Evolutionary conservation across 441 rosid species (phyloP), one percentile per base, ranked within the genome.

Genomic region (Erysimum cheiri): DNA sequence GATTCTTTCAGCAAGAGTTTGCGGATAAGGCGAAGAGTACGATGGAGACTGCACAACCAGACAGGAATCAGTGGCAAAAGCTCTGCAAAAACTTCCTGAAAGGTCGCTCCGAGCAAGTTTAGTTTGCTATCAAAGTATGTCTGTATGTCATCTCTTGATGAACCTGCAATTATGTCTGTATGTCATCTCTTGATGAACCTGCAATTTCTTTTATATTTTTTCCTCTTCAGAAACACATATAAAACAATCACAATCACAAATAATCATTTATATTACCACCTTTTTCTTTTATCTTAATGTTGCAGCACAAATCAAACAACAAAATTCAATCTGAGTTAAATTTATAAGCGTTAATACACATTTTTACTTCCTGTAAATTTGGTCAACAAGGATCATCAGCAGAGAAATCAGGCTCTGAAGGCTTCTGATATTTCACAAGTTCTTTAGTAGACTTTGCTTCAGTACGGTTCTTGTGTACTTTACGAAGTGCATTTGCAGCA

Each of bases 401-500:
- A 5, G 90, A 83, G 78, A 95, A 95, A 80, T 95, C 99, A 13
- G 98, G 98, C 62, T 95, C 97, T 0, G 93, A 89, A 64, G 98
- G 97, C 76, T 95, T 92, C 80, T 85, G 93, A 26, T 88, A 80
- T 70, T 82, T 89, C 83, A 90, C 90, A 72, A 95, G 61, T 55
- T 92, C 96, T 74, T 82, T 72, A 7, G 97, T 90, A 53, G 81
- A 84, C 35, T 59, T 60, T 8, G 60, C 72, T 19, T 91, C 93
- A 24, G 43, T 22, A 43, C 96, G 83, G 67, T 88, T 96, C 56
- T 90, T 75, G 47, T 91, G 97, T 74, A 93, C 81, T 11, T 91
- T 92, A 0, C 96, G 96, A 50, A 96, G 96, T 0, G 97, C 96
- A 53, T 93, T 96, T 6, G 96, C 92, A 0, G 96, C 99, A 70